These are phyloP conservation scores for Lablab purpureus DNA, from an alignment of 306 rosid genomes.

Conservation along the genomic window DNA sequence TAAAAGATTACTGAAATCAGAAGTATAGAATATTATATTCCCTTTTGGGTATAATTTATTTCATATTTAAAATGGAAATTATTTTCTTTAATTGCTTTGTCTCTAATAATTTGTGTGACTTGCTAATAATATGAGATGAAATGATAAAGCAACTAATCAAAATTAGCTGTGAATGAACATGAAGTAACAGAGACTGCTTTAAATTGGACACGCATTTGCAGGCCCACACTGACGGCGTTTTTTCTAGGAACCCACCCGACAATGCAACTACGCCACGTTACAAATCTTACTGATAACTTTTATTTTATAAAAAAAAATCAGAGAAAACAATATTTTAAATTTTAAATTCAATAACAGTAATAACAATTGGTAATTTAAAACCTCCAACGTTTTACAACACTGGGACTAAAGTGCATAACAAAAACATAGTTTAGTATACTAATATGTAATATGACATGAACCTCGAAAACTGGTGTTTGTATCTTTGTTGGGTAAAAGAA, in stretches of 20 bases:
- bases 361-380: too few relatives aligned
- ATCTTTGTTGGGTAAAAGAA: neutral
- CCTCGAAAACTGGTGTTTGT: conserved; percentile 11
- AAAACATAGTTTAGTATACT: neutral
- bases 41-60: too few relatives aligned
- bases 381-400: neutral
- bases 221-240: neutral
- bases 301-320: too few relatives aligned
- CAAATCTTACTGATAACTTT: too few relatives aligned
- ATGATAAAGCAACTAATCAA: neutral
- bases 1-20: too few relatives aligned
- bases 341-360: too few relatives aligned
- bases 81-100: neutral
- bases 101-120: neutral
- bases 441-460: neutral
- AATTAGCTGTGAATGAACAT: neutral
- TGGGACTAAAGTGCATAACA: neutral
- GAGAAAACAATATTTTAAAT: too few relatives aligned
- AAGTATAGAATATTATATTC: too few relatives aligned
- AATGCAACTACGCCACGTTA: too few relatives aligned
- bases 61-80: neutral
- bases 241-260: neutral
- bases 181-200: neutral
- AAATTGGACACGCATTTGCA: neutral
- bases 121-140: neutral